Evolutionary conservation across 768 basidiomycete species (phyloP).

Genomic region (Fistulinella prunicolor): DNA sequence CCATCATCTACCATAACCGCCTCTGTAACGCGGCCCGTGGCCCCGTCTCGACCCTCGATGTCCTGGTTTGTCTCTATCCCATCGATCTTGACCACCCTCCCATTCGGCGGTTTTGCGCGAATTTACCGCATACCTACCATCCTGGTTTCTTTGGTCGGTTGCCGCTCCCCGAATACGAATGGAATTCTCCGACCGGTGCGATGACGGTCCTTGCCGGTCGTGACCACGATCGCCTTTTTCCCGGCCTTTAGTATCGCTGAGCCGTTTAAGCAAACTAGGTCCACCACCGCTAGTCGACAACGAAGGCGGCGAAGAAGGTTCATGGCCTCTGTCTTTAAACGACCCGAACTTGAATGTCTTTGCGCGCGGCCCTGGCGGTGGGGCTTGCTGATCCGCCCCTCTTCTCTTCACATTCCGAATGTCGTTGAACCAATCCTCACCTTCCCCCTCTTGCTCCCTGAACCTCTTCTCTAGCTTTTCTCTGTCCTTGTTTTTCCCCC

Average conservation of each 20-base stretch:
- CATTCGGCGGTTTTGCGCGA: slow-evolving; percentile 12
- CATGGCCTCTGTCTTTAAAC: slow-evolving; percentile 31
- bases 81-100: slow-evolving; percentile 16
- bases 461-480: slow-evolving; percentile 53
- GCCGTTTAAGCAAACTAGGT: slow-evolving; percentile 37
- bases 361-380: slow-evolving; percentile 10
- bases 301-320: slow-evolving; percentile 13
- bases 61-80: slow-evolving; percentile 23
- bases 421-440: slow-evolving; percentile 63
- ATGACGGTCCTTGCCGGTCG: slow-evolving; percentile 4
- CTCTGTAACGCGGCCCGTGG: slow-evolving; percentile 48
- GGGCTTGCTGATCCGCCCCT: slow-evolving; percentile 15
- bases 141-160: slow-evolving; percentile 11
- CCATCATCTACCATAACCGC: slow-evolving; percentile 44
- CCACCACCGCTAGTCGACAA: slow-evolving; percentile 19
- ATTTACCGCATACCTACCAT: slow-evolving; percentile 9
- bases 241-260: slow-evolving; percentile 11
- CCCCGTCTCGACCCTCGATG: slow-evolving; percentile 20
- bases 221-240: slow-evolving; percentile 4
- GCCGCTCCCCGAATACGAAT: slow-evolving; percentile 34
- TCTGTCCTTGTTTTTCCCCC: slow-evolving; percentile 58
- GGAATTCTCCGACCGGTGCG: slow-evolving; percentile 3
- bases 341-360: slow-evolving; percentile 39
- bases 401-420: slow-evolving; percentile 31
- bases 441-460: slow-evolving; percentile 53